A percentile compares a stretch with the other conserved stretches of the same genome.
These are phyloP conservation scores for Cutaneotrichosporon sp. DNA, from an alignment of 1,284 basidiomycete genomes.

Conservation along the genomic window DNA sequence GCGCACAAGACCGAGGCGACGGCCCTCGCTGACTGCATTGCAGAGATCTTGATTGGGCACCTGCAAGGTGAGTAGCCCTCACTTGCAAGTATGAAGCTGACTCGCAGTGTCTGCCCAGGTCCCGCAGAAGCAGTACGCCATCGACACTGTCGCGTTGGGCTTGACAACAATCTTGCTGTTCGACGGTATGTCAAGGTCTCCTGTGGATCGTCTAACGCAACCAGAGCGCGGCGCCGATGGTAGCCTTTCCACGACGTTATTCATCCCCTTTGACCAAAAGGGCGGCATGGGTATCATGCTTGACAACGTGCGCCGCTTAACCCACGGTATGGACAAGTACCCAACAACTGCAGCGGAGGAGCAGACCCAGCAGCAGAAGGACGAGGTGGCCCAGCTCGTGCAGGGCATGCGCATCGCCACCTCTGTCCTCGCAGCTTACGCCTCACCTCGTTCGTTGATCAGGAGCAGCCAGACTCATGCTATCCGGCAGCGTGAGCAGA, in stretches of 20 bases:
- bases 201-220: too few species aligned
- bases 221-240: conserved; percentile 70
- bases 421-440: conserved; percentile 72
- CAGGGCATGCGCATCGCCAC: conserved; percentile 56
- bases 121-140: conserved; percentile 30
- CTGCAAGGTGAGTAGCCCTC: too few species aligned
- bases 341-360: conserved; percentile 59
- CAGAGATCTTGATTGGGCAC: conserved; percentile 72
- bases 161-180: conserved; percentile 72
- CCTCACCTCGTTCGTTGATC: conserved; percentile 75
- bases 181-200: too few species aligned
- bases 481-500: conserved; percentile 25
- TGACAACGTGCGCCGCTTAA: conserved; percentile 63
- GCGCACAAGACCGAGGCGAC: conserved; percentile 76
- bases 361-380: conserved; percentile 62
- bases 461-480: conserved; percentile 78
- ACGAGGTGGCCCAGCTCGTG: conserved; percentile 51
- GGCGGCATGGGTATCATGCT: conserved; percentile 75
- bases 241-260: conserved; percentile 77
- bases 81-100: too few species aligned
- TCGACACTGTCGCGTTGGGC: conserved; percentile 73
- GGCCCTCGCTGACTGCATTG: conserved; percentile 68
- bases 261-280: conserved; percentile 70
- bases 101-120: conserved; percentile 14
- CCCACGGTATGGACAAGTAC: conserved; percentile 58